Evolutionary conservation across 1,284 basidiomycete genomes (phyloP).

Genomic region (Coriolopsis trogii): DNA sequence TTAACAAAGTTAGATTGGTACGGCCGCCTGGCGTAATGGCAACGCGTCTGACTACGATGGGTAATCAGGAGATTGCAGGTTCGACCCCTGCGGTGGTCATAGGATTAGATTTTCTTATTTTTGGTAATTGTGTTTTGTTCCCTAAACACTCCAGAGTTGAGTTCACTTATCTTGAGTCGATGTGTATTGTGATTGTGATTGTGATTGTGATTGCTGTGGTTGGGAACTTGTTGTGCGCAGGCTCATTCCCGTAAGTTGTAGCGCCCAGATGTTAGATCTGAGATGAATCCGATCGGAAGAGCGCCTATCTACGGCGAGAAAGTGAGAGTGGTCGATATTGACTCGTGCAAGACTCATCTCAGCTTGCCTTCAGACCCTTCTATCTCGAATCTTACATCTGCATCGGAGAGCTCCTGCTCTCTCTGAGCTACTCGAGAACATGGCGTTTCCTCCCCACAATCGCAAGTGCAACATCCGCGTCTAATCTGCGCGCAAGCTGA

Average conservation of each 20-base stretch:
- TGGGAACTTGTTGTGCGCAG: neutral
- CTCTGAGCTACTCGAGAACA: slow-evolving; percentile 30
- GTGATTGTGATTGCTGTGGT: no score
- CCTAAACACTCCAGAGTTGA: no score
- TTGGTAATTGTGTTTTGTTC: no score
- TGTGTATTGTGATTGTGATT: no score
- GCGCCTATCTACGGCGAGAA: slow-evolving; percentile 20
- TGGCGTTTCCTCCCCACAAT: slow-evolving; percentile 76
- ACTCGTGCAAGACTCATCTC: slow-evolving; percentile 14
- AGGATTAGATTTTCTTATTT: neutral
- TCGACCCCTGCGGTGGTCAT: slow-evolving; percentile 51
- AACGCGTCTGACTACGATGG: slow-evolving; percentile 14
- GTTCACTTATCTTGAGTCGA: no score
- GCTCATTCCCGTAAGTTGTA: neutral
- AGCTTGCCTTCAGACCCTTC: neutral
- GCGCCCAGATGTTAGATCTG: slow-evolving; percentile 9
- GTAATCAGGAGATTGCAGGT: slow-evolving; percentile 56
- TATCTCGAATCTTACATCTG: no score
- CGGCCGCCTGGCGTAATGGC: slow-evolving; percentile 16
- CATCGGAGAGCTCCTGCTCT: no score
- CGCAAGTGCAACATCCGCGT: slow-evolving; percentile 47
- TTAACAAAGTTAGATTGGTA: no score
- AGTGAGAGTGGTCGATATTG: slow-evolving; percentile 13
- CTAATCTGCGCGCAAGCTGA: neutral
- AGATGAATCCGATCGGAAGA: slow-evolving; percentile 21